These are phyloP conservation scores for Penicillium verrucosum DNA, from an alignment of 2,329 filamentous ascomycete species.

Conservation along the genomic window DNA sequence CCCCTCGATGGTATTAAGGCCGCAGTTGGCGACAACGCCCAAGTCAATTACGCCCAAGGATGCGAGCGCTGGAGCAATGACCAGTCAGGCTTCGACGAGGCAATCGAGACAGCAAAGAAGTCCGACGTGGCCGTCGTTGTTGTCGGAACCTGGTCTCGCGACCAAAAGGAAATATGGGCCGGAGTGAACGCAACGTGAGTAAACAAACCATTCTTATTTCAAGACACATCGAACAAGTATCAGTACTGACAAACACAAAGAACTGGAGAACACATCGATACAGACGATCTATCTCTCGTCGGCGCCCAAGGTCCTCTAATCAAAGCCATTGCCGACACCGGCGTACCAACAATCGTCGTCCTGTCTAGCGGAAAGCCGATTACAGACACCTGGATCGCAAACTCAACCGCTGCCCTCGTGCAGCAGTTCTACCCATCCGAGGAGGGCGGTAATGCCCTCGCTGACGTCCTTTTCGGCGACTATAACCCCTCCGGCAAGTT, in stretches of 20 bases:
- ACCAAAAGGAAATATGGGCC: constrained; percentile 68
- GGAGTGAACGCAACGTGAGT: constrained; percentile 63
- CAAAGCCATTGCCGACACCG: constrained; percentile 63
- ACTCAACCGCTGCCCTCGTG: constrained; percentile 61
- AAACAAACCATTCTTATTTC: neutral
- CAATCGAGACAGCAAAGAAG: constrained; percentile 61
- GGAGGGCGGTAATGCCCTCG: constrained; percentile 64
- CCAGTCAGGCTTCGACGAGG: constrained; percentile 64
- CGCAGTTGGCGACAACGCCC: constrained; percentile 55
- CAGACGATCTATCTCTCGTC: constrained; percentile 61
- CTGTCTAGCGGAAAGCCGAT: constrained; percentile 69
- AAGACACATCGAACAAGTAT: neutral
- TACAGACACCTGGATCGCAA: constrained; percentile 69
- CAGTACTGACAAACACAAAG: constrained; percentile 11
- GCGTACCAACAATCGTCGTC: constrained; percentile 65
- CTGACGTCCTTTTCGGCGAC: constrained; percentile 63
- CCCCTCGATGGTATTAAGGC: constrained; percentile 66
- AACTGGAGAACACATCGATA: constrained; percentile 71
- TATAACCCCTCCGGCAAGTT: constrained; percentile 65
- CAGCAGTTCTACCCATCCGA: constrained; percentile 75
- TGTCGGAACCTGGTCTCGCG: constrained; percentile 72
- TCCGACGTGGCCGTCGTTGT: constrained; percentile 71
- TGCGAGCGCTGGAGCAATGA: constrained; percentile 71
- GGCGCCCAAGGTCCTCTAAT: constrained; percentile 68
- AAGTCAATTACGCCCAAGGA: constrained; percentile 64